Evolutionary conservation across 2,329 filamentous ascomycete genomes (phyloP).

Genomic region (Fusarium austroafricanum): DNA sequence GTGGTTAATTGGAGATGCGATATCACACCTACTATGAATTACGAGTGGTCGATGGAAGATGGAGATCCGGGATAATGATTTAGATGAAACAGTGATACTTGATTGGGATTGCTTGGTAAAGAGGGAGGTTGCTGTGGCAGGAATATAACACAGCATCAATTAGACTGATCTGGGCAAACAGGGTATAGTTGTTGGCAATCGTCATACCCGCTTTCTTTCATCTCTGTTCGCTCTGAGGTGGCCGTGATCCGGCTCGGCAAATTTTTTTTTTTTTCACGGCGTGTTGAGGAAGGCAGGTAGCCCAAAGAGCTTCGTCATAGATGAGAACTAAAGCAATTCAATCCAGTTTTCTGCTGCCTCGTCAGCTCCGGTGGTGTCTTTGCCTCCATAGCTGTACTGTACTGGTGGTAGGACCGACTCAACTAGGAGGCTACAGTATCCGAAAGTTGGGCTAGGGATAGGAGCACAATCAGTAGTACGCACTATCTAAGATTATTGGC

Average conservation of each 20-base stretch:
- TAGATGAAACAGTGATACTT: slow-evolving; percentile 23
- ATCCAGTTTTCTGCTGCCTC: slow-evolving; percentile 17
- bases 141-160: slow-evolving; percentile 19
- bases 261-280: slow-evolving; percentile 1
- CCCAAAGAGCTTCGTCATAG: slow-evolving; percentile 26
- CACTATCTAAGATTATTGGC: slow-evolving; percentile 9
- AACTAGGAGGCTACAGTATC: slow-evolving; percentile 9
- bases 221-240: slow-evolving; percentile 2
- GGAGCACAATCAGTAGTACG: neutral
- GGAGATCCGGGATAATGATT: slow-evolving; percentile 15
- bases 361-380: too few relatives aligned
- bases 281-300: neutral
- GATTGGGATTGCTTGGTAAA: slow-evolving; percentile 25
- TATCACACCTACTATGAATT: slow-evolving; percentile 17
- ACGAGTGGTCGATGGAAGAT: slow-evolving; percentile 2
- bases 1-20: slow-evolving; percentile 28
- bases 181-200: slow-evolving; percentile 23
- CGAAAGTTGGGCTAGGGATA: slow-evolving; percentile 20
- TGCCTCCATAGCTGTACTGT: slow-evolving; percentile 2
- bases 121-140: slow-evolving; percentile 22
- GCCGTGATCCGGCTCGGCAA: slow-evolving; percentile 40
- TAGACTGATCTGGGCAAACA: slow-evolving; percentile 8
- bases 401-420: slow-evolving; percentile 22
- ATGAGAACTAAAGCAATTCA: neutral
- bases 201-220: slow-evolving; percentile 29